These are phyloP conservation scores for Salix caprea DNA, from an alignment of 345 rosid genomes.

Conservation along the genomic window DNA sequence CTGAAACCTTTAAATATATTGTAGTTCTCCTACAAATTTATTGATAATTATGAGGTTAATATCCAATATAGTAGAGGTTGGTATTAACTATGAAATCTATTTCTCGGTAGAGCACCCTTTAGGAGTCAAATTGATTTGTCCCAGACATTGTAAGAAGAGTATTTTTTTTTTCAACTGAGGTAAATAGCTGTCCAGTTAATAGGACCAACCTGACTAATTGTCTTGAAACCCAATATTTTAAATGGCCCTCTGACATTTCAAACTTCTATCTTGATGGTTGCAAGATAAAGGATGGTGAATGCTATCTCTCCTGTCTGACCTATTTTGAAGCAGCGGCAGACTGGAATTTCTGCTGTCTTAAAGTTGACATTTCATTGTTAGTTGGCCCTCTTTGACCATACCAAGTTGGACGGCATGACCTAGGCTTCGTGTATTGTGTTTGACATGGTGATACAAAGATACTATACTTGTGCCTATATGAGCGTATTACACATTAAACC, in stretches of 20 bases:
- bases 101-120: background rate
- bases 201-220: background rate
- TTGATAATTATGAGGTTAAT: background rate
- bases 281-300: background rate
- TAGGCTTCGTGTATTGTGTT: background rate
- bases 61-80: background rate
- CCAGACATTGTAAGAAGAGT: background rate
- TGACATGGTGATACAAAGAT: background rate
- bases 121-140: background rate
- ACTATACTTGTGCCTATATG: background rate
- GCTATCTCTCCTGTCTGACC: background rate
- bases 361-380: background rate
- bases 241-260: background rate
- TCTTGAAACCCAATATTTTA: background rate
- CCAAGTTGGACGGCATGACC: background rate
- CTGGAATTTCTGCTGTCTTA: background rate
- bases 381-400: background rate
- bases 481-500: too few species aligned
- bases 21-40: background rate
- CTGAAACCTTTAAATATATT: background rate
- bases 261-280: background rate
- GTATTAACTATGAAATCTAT: background rate
- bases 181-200: background rate
- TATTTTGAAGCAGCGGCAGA: background rate
- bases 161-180: background rate